These are phyloP conservation scores for Phytophthora palmivora DNA, from an alignment of 352 stramenopile genomes.

Conservation along the genomic window DNA sequence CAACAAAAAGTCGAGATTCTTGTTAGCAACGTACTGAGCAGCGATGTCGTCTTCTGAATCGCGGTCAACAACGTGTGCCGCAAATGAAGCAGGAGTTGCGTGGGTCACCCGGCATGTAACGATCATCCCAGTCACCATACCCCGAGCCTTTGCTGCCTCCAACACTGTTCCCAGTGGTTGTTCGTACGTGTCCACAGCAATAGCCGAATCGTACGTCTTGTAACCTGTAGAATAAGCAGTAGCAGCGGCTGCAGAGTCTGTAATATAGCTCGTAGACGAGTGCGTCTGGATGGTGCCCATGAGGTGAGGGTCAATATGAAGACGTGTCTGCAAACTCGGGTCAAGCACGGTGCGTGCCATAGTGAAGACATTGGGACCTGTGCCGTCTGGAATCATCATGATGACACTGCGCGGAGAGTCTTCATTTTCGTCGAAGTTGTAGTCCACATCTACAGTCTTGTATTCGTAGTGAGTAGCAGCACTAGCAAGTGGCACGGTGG, in stretches of 20 bases:
- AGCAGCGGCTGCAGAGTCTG: conserved; percentile 68
- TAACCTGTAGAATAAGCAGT: conserved; percentile 70
- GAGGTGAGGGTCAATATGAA: conserved; percentile 68
- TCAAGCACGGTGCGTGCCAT: conserved; percentile 65
- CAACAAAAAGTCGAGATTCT: conserved; percentile 73
- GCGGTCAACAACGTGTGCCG: conserved; percentile 57
- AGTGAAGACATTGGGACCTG: conserved; percentile 67
- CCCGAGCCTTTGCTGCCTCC: conserved; percentile 64
- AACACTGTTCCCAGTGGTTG: conserved; percentile 66
- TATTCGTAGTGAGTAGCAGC: conserved; percentile 56
- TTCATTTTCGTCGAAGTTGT: conserved; percentile 58
- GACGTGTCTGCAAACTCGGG: conserved; percentile 53
- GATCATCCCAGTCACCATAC: conserved; percentile 74
- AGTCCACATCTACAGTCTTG: conserved; percentile 72
- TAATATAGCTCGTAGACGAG: conserved; percentile 73
- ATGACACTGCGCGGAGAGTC: conserved; percentile 58
- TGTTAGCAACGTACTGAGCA: conserved; percentile 68
- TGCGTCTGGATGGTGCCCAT: conserved; percentile 68
- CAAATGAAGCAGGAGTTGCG: conserved; percentile 65
- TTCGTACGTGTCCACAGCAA: conserved; percentile 64
- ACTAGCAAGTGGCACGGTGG: conserved; percentile 30
- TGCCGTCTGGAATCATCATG: conserved; percentile 82
- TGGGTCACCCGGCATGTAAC: conserved; percentile 72
- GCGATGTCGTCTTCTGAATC: conserved; percentile 65
- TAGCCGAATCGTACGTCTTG: conserved; percentile 73